Evolutionary conservation across 1,284 basidiomycete genomes (phyloP), one percentile per base, ranked within the genome.

Genomic region (Peniophora sp.): DNA sequence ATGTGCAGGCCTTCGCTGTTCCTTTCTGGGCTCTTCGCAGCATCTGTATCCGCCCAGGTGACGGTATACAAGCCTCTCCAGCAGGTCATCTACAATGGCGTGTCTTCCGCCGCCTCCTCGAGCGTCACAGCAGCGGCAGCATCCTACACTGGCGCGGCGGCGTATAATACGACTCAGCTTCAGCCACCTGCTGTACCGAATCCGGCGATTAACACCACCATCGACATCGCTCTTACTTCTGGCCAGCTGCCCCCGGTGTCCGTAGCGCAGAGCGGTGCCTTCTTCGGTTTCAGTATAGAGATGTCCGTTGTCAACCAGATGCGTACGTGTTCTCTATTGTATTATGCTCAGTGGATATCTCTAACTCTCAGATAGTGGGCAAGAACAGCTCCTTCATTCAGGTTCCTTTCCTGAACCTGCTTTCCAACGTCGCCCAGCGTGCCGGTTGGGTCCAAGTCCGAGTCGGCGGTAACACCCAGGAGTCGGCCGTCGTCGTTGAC

Each of bases 381-480:
- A 54, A 54, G 25, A 60, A 63, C 44, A 58, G 56, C 59, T 60
- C 50, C 12, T 44, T 16, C 39, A 22, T 52, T 51, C 73, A 79
- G 50, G 75, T 83, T 0, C 78, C 81, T 0, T 87, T 91, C 63
- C 73, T 91, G 16, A 91, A 91, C 65, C 75, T 90, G 50, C 74
- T 92, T 70, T 72, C 80, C 3, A 83, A 82, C 55, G 68, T 90
- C 41, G 67, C 73, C 54, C 72, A 81, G 47, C 77, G 85, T 12
- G 72, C 71, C 8, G 87, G 87, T 0, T 61, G 72, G 3, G 72
- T 85, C 3, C 64, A 69, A 38, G 66, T 90, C 14, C 82, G 88
- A 41, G 74, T 90, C 3, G 89, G 88, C 34, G 89, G 88, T 50
- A 90, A 90, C 64, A 83, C 83, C 1, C 85, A 89, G 59, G 85